phyloP scores from a whole-genome alignment of 495 filamentous ascomycete genomes.

The Daldinia caldariorum region DNA sequence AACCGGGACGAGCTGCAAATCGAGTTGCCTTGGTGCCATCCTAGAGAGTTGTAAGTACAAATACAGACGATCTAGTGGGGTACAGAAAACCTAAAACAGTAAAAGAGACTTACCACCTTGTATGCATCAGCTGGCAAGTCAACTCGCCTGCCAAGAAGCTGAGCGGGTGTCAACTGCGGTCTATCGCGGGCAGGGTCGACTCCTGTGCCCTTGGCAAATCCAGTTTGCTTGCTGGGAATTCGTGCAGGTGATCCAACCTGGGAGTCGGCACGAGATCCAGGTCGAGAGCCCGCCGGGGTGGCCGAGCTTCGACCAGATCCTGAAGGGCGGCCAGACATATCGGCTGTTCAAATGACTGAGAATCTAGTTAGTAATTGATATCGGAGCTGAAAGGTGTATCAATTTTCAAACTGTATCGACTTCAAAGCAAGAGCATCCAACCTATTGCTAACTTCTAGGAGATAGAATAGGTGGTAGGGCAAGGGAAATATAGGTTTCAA shows the following conservation, averaged over 20 bases:
- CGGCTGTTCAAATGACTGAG: not conserved
- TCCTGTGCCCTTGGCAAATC: conserved; percentile 36
- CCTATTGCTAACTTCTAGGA: too few species aligned
- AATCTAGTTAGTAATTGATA: conserved; percentile 5
- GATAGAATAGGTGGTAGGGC: too few species aligned
- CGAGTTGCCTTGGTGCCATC: conserved; percentile 12
- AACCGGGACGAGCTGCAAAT: conserved; percentile 46
- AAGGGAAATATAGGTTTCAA: too few species aligned
- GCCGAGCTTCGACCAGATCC: conserved; percentile 13
- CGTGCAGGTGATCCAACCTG: conserved; percentile 26
- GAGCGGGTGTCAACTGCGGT: conserved; percentile 13
- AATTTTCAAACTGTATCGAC: too few species aligned
- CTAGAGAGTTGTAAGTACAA: conserved; percentile 16
- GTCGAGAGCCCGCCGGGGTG: conserved; percentile 4
- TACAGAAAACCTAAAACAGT: not conserved
- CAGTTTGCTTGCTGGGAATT: conserved; percentile 20
- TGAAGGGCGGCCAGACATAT: conserved; percentile 32
- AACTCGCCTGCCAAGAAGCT: conserved; percentile 51
- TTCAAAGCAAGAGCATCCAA: too few species aligned
- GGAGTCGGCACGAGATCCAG: conserved; percentile 29
- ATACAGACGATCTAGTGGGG: not conserved
- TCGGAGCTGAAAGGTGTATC: too few species aligned
- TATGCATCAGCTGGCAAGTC: conserved; percentile 60
- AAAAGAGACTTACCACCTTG: conserved; percentile 36
- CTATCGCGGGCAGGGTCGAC: conserved; percentile 47